Evolutionary conservation across 345 rosid species (phyloP).

Genomic region (Ailanthus altissimus): DNA sequence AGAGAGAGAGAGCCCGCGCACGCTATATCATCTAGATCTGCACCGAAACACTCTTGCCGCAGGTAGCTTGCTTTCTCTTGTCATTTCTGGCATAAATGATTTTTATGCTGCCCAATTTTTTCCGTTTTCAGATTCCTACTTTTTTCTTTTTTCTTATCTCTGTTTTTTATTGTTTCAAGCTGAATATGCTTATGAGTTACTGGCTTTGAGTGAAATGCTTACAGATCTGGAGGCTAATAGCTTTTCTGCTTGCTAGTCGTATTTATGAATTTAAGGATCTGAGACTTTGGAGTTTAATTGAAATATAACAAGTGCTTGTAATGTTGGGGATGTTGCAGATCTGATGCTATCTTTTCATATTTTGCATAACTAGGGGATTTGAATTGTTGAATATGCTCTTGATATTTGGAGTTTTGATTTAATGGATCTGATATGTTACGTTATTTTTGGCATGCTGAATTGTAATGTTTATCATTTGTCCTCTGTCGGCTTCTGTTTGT

Average conservation of each 20-base stretch:
- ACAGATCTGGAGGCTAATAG: slow-evolving; percentile 20
- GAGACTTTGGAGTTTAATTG: slow-evolving; percentile 7
- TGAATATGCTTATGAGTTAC: background rate
- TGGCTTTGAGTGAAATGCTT: slow-evolving; percentile 6
- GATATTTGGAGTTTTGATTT: background rate
- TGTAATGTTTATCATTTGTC: slow-evolving; percentile 4
- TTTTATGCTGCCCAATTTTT: background rate
- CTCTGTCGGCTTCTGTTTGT: background rate
- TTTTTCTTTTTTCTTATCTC: background rate
- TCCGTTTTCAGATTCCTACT: background rate
- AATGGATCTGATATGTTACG: background rate
- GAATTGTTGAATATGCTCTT: background rate
- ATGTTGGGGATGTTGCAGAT: slow-evolving; percentile 17
- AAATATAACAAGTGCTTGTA: no score
- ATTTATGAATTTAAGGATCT: slow-evolving; percentile 11
- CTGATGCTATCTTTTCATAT: background rate
- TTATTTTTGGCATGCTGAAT: background rate
- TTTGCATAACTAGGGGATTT: background rate
- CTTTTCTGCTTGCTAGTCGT: background rate
- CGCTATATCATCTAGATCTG: slow-evolving; percentile 17
- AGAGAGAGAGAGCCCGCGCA: background rate
- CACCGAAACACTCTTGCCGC: background rate
- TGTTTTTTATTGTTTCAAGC: background rate
- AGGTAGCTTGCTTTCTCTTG: slow-evolving; percentile 15
- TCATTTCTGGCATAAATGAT: background rate